Evolutionary conservation across 192 early-diverging fungal species (phyloP), one percentile per base, ranked within the genome.

Genomic region (Coemansia sp.): DNA sequence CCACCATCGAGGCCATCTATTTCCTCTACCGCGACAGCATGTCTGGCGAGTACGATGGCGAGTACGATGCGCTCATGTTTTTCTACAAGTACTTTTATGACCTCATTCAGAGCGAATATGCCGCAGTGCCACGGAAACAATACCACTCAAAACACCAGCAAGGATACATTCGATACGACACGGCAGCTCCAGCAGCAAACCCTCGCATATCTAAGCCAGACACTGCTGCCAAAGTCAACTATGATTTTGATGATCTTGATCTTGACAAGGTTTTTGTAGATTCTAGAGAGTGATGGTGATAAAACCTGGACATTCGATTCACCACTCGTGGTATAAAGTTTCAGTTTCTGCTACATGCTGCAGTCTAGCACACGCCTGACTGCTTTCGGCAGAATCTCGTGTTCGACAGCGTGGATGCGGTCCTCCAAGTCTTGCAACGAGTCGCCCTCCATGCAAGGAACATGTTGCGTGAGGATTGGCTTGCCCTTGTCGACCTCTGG

Each of bases 1-100:
- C 96, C 0, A 98, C 96, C 2, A 96, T 98, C 46, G 96, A 98
- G 73, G 96, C 96, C 5, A 92, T 96, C 24, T 98, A 98, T 62
- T 98, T 91, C 72, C 88, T 96, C 63, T 93, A 91, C 77, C 85
- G 89, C 39, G 96, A 96, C 74, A 95, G 91, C 74, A 76, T 84
- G 23, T 76, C 77, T 39, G 39, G 21, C 46, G 61, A 67, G 1
- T 94, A 94, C 78, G 76, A 85, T 51, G 94, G 95, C 11, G 85
- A 88, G 61, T 95, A 92, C 72, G 96, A 98, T 64, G 87, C 92
- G 69, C 84, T 98, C 55, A 77, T 98, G 81, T 96, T 88, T 75
- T 96, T 94, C 71, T 98, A 92, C 85, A 93, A 91, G 70, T 88
- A 89, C 64, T 92, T 96, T 79, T 98, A 94, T 72, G 88, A 92